Conservation (phyloP, 73 alveolate species). For the Paramecium caudatum region DNA sequence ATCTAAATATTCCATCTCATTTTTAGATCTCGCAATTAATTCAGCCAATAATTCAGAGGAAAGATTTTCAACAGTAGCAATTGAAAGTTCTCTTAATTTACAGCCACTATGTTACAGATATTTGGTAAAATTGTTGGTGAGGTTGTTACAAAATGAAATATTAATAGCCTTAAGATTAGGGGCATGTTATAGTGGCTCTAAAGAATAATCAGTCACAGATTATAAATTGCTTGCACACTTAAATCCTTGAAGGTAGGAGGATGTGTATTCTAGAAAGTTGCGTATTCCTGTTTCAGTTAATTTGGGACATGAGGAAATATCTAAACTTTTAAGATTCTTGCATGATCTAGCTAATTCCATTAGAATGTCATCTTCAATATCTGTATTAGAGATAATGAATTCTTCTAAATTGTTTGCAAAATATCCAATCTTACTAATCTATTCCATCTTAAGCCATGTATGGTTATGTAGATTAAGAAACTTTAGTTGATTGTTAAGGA, state of each 20-base stretch:
- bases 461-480: conserved; percentile 67
- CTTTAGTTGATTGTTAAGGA: conserved; percentile 32
- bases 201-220: conserved; percentile 60
- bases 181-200: conserved; percentile 44
- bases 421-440: conserved; percentile 68
- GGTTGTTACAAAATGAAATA: conserved; percentile 28
- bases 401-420: conserved; percentile 74
- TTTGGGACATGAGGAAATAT: conserved; percentile 50
- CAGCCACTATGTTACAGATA: conserved; percentile 33
- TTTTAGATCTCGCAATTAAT: background rate
- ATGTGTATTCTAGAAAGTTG: conserved; percentile 52
- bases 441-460: conserved; percentile 72
- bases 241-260: background rate
- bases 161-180: background rate
- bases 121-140: conserved; percentile 24
- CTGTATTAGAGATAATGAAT: conserved; percentile 65
- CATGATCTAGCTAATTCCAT: conserved; percentile 76
- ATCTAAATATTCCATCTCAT: background rate
- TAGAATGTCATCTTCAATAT: conserved; percentile 71
- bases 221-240: conserved; percentile 63
- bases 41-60: conserved; percentile 39
- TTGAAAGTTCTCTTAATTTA: conserved; percentile 17
- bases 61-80: conserved; percentile 42
- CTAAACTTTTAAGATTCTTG: conserved; percentile 26
- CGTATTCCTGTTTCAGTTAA: conserved; percentile 68